Base-by-base conservation (phyloP, 352 stramenopile genomes). In the Globisporangium polare region DNA sequence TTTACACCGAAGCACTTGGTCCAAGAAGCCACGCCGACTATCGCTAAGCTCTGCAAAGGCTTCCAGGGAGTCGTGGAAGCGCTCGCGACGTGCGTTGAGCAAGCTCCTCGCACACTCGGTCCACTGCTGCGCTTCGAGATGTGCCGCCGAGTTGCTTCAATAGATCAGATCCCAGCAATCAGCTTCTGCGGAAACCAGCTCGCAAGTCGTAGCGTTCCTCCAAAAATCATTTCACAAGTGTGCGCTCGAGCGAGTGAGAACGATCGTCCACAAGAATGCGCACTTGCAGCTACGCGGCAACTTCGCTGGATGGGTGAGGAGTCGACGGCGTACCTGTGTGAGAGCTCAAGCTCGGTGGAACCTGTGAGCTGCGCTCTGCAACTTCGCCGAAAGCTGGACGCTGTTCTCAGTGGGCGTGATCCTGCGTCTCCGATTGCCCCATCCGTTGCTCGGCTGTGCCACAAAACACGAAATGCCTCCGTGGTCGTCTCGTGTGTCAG, bases 291-390 rank as follows among this genome's bases (percentile, higher is more conserved):
- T 0, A 66, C 72, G 18, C 71, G 74, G 12, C 70, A 75, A 31
- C 74, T 88, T 0, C 60, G 71, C 0, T 88, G 78, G 78, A 86
- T 91, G 70, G 63, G 78, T 27, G 50, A 60, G 29, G 39, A 66
- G 1, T 59, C 60, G 0, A 61, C 78, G 20, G 60, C 60, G 20
- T 37, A 60, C 2, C 58, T 90, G 7, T 90, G 81, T 51, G 60
- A 63, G 7, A 26, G 63, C 15, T 66, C 72, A 22, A 49, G 17
- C 0, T 65, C 69, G 1, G 35, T 24, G 17, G 66, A 58, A 0
- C 76, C 78, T 20, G 66, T 86, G 20, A 53, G 66, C 2, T 90
- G 78, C 46, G 80, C 70, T 1, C 6, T 60, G 4, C 42, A 71
- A 49, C 35, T 78, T 17, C 63, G 67, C 15, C 58, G 29, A 17